Evolutionary conservation across 805 yeast genomes (phyloP).

Genomic region (Kazachstania taianensis): DNA sequence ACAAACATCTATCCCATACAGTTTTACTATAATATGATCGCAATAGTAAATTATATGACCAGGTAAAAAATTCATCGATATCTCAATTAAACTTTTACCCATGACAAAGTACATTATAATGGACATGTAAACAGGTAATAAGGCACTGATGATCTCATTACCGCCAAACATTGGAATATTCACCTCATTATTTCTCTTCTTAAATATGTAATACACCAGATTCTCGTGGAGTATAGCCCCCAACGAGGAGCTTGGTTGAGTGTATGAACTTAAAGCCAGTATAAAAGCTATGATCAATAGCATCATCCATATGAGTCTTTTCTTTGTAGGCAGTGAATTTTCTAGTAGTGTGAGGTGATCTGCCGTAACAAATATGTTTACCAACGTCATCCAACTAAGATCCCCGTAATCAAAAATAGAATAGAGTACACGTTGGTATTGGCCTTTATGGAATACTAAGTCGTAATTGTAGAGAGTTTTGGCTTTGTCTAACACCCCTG

Average conservation of each 20-base stretch:
- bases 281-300: conserved; percentile 11
- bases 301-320: conserved; percentile 22
- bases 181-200: conserved; percentile 12
- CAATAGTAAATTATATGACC: conserved; percentile 23
- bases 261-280: conserved; percentile 16
- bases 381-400: conserved; percentile 15
- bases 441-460: conserved; percentile 31
- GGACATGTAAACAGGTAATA: conserved; percentile 19
- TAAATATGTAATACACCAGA: conserved; percentile 19
- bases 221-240: conserved; percentile 23
- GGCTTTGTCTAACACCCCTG: conserved; percentile 26
- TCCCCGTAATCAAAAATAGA: conserved; percentile 33
- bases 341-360: conserved; percentile 21
- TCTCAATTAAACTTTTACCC: conserved; percentile 11
- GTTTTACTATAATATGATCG: conserved; percentile 18
- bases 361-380: conserved; percentile 17
- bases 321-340: conserved; percentile 16
- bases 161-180: conserved; percentile 18
- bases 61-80: conserved; percentile 22
- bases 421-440: conserved; percentile 31
- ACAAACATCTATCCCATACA: conserved; percentile 22
- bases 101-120: conserved; percentile 14
- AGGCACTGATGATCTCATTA: conserved; percentile 13
- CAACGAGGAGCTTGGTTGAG: conserved; percentile 21
- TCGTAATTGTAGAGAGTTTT: conserved; percentile 31